Evolutionary conservation across 2,329 filamentous ascomycete species (phyloP), one percentile per base, ranked within the genome.

Genomic region (Aureobasidium uvarum): DNA sequence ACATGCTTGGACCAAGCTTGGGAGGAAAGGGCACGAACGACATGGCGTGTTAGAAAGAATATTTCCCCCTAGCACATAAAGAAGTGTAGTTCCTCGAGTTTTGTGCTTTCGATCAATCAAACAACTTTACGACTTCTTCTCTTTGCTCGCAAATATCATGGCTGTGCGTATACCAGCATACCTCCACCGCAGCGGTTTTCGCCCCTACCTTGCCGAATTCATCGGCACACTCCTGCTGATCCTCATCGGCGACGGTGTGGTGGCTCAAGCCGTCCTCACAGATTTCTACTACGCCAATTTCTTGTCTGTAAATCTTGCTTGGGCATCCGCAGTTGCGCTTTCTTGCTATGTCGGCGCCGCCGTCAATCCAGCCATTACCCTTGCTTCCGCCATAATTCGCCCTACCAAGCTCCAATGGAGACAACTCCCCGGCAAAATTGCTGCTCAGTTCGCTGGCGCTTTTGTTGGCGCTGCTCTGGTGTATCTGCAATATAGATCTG

Each of bases 191-290:
- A 36, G 13, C 18, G 33, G 7, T 11, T 36, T 65, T 5, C 52
- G 54, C 36, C 63, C 63, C 6, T 65, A 65, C 46, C 43, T 65
- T 1, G 54, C 55, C 10, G 63, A 65, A 28, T 65, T 65, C 55
- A 16, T 60, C 3, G 55, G 63, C 55, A 65, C 63, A 13, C n/a
- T 36, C 2, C 63, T 65, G 3, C 46, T 65, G 6, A 48, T 65
- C 25, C 63, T 65, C 33, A 59, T 65, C 46, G 63, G 63, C 28
- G 63, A 65, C 36, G 54, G 54, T 10, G 63, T 65, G 14, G 54
- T 65, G 11, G 63, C 63, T 2, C 63, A 65, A 38, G 33, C 33
- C 5, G 16, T 65, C 5, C 63, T 65, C 36, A 41, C 63, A 18
- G 55, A 65, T 36, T 60, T 51, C 36, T 28, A 31, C 45, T 59